phyloP scores from a whole-genome alignment of 805 yeast species.

The Candida silvatica region DNA sequence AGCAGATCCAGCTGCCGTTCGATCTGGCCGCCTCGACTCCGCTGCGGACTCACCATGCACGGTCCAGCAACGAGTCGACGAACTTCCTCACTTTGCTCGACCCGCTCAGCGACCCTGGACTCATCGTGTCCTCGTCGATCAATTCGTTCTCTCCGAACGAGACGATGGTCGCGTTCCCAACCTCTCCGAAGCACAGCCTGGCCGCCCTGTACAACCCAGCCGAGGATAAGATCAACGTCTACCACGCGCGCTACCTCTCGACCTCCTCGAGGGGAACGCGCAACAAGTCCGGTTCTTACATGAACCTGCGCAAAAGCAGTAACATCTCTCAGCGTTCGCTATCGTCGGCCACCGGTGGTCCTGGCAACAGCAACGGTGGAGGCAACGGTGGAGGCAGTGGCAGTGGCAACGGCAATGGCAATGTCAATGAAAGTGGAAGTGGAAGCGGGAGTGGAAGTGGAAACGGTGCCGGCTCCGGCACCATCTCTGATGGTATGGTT shows the following conservation, averaged over 20 bases:
- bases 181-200: slow-evolving; percentile 29
- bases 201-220: slow-evolving; percentile 48
- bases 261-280: slow-evolving; percentile 12
- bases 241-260: slow-evolving; percentile 42
- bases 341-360: slow-evolving; percentile 16
- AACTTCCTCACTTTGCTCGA: slow-evolving; percentile 62
- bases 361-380: too few relatives aligned
- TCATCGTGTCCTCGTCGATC: slow-evolving; percentile 62
- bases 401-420: too few relatives aligned
- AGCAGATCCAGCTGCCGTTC: slow-evolving; percentile 2
- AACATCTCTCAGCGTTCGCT: slow-evolving; percentile 16
- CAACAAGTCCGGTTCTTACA: slow-evolving; percentile 10
- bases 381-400: too few relatives aligned
- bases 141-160: slow-evolving; percentile 55
- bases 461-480: too few relatives aligned
- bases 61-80: slow-evolving; percentile 4
- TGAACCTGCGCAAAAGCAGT: slow-evolving; percentile 16
- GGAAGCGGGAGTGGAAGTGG: too few relatives aligned
- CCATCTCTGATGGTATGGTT: slow-evolving; percentile 1
- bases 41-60: slow-evolving; percentile 1
- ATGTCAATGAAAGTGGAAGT: too few relatives aligned
- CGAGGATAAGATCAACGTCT: slow-evolving; percentile 38
- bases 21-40: slow-evolving; percentile 1
- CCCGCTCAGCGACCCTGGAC: slow-evolving; percentile 67
- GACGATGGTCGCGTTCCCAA: slow-evolving; percentile 47